Percentiles rank a stretch among this genome's conserved stretches.
These are phyloP conservation scores for Lotmaria passim DNA, from an alignment of 208 protist species.

Conservation along the genomic window DNA sequence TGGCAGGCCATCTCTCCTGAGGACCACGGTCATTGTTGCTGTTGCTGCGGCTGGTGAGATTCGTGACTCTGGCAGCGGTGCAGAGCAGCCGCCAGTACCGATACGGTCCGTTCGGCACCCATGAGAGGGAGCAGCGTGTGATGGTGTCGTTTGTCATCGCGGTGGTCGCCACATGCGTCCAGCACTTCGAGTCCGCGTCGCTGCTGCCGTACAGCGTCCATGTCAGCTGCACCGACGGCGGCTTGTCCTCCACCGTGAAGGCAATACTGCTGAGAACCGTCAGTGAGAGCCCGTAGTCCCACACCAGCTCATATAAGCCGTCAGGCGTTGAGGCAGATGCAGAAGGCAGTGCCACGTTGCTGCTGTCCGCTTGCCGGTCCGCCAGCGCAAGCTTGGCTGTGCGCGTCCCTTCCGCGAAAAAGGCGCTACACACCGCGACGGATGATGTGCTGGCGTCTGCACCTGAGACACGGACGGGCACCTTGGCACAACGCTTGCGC, in stretches of 20 bases:
- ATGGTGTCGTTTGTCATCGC: not conserved
- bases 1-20: not conserved
- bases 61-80: not conserved
- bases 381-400: slow-evolving; percentile 5
- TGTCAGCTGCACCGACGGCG: slow-evolving; percentile 3
- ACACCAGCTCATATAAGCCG: slow-evolving; percentile 31
- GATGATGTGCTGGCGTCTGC: not conserved
- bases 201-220: slow-evolving; percentile 27
- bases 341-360: not conserved
- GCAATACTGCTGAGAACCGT: slow-evolving; percentile 22
- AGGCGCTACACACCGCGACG: slow-evolving; percentile 5
- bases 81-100: slow-evolving; percentile 33
- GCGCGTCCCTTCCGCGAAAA: slow-evolving; percentile 4
- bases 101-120: slow-evolving; percentile 31
- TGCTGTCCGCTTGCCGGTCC: not conserved
- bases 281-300: slow-evolving; percentile 30
- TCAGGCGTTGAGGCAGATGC: not conserved
- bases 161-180: slow-evolving; percentile 4
- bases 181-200: not conserved
- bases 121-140: slow-evolving; percentile 12
- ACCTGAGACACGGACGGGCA: slow-evolving; percentile 23
- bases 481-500: not conserved
- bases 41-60: not conserved
- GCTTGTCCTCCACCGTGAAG: slow-evolving; percentile 10
- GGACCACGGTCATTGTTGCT: not conserved